Percentiles rank a stretch among this genome's conserved stretches.
Evolutionary conservation across 2,329 filamentous ascomycete species (phyloP).

Genomic region (Ceratocystis cubensis): DNA sequence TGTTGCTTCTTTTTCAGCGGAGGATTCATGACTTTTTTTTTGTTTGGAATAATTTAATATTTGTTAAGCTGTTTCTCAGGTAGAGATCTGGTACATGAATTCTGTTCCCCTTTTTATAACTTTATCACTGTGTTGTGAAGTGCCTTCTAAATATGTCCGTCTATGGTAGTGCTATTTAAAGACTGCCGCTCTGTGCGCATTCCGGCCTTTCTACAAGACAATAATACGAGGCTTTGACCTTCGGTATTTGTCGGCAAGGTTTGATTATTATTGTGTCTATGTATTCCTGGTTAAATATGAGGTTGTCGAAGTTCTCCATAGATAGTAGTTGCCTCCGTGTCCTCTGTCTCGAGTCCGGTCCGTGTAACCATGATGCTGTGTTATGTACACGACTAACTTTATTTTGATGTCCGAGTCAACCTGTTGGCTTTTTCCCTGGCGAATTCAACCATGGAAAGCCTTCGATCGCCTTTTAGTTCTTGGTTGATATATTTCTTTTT

Average conservation of each 20-base stretch:
- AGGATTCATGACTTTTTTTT: conserved; percentile 8
- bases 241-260: accelerated
- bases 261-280: too few species aligned
- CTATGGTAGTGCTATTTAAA: too few species aligned
- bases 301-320: neutral
- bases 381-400: neutral
- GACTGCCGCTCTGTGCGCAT: too few species aligned
- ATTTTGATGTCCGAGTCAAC: neutral
- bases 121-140: accelerated
- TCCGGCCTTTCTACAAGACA: accelerated
- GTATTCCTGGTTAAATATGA: neutral
- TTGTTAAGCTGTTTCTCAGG: conserved; percentile 9
- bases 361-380: neutral
- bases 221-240: too few species aligned
- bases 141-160: neutral
- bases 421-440: neutral
- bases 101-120: neutral
- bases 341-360: neutral
- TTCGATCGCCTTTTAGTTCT: neutral
- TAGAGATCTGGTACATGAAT: conserved; percentile 11
- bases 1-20: conserved; percentile 10
- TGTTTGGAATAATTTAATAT: conserved; percentile 13
- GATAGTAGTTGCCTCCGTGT: neutral
- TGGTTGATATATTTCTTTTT: neutral
- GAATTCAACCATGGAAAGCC: neutral